These are phyloP conservation scores for Saprolegnia diclina DNA, from an alignment of 352 stramenopile species.

Conservation along the genomic window DNA sequence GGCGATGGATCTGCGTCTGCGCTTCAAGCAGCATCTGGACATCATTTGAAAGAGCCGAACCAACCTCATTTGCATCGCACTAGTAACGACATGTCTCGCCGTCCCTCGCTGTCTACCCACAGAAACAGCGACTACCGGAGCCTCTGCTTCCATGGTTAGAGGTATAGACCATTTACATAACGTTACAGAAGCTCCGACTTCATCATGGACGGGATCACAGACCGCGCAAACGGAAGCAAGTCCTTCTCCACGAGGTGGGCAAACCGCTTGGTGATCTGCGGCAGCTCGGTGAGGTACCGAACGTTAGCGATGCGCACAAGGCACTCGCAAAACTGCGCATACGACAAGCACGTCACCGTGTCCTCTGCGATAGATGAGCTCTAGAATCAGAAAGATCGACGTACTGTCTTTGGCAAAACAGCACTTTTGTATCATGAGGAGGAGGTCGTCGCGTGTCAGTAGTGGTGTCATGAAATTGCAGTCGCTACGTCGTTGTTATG, in stretches of 20 bases:
- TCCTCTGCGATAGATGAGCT: slow-evolving; percentile 3
- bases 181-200: background rate
- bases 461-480: slow-evolving; percentile 1
- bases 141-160: too few species aligned
- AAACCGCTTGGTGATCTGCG: slow-evolving; percentile 24
- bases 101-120: too few species aligned
- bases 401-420: slow-evolving; percentile 23
- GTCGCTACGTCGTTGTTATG: background rate
- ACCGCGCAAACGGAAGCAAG: background rate
- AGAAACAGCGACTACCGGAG: too few species aligned
- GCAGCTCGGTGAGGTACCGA: slow-evolving; percentile 19
- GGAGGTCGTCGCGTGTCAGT: slow-evolving; percentile 6
- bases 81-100: too few species aligned
- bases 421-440: slow-evolving; percentile 8
- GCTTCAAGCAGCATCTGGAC: too few species aligned
- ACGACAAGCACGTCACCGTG: slow-evolving; percentile 9
- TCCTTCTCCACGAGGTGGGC: slow-evolving; percentile 21
- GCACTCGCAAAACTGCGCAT: slow-evolving; percentile 26
- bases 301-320: slow-evolving; percentile 16
- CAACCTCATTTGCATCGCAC: too few species aligned
- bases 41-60: too few species aligned
- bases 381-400: background rate
- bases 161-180: background rate
- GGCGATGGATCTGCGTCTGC: too few species aligned
- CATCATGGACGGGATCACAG: slow-evolving; percentile 1